Evolutionary conservation across 164 flowering plant species (phyloP).

Genomic region (Sedum album): DNA sequence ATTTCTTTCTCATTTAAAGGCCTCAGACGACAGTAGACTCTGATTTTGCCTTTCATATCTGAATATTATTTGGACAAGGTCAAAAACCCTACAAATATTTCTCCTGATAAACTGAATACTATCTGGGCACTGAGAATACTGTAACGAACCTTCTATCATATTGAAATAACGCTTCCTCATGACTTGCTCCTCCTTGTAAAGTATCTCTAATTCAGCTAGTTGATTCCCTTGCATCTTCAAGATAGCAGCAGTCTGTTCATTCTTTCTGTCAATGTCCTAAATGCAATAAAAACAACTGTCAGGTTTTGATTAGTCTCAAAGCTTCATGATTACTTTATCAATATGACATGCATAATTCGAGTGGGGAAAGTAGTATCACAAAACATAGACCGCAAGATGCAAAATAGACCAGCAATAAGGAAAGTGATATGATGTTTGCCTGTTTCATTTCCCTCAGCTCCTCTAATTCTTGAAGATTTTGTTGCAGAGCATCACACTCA

Average conservation of each 20-base stretch:
- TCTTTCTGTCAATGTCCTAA: no score
- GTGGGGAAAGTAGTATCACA: background rate
- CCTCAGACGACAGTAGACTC: constrained; percentile 85
- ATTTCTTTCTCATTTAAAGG: constrained; percentile 77
- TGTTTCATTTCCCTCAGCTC: constrained; percentile 99
- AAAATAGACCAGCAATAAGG: background rate
- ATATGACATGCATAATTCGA: background rate
- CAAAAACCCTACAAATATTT: no score
- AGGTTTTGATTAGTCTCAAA: no score
- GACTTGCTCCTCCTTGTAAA: constrained; percentile 88
- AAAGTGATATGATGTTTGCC: constrained; percentile 30
- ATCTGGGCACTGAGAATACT: constrained; percentile 23
- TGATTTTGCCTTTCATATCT: constrained; percentile 99
- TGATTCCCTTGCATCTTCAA: constrained; percentile 91
- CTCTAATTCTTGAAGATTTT: no score
- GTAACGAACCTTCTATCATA: no score
- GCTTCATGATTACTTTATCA: no score
- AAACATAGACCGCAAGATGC: no score
- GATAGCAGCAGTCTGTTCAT: constrained; percentile 88
- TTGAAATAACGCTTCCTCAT: constrained; percentile 88
- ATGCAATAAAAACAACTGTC: constrained; percentile 6
- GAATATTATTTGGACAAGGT: background rate
- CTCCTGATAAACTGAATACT: no score
- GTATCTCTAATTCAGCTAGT: constrained; percentile 69
- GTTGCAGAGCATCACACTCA: constrained; percentile 48